Percentiles rank a stretch among this genome's conserved stretches.
Evolutionary conservation across 768 basidiomycete species (phyloP).

Genomic region (Suillus hirtellus): DNA sequence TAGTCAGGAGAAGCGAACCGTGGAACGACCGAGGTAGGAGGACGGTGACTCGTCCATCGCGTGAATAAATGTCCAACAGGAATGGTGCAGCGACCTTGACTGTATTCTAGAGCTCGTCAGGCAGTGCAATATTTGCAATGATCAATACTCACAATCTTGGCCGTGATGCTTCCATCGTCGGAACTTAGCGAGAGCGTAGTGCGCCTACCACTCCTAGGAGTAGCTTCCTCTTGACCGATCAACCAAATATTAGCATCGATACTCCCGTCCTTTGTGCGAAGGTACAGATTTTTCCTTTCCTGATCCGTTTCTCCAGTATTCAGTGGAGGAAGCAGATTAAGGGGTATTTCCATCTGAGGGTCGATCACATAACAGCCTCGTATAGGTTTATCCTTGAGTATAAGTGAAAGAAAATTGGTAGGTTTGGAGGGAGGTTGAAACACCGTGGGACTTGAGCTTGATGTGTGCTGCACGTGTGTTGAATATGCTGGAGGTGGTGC

Average conservation of each 20-base stretch:
- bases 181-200: constrained; percentile 14
- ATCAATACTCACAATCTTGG: constrained; percentile 16
- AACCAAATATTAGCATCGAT: constrained; percentile 28
- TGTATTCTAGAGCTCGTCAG: constrained; percentile 10
- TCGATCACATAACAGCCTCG: constrained; percentile 20
- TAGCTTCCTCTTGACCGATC: constrained; percentile 15
- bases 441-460: not conserved
- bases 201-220: not conserved
- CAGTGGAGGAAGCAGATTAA: constrained; percentile 17
- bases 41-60: constrained; percentile 37
- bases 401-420: constrained; percentile 16
- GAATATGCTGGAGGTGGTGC: constrained; percentile 15
- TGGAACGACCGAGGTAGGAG: constrained; percentile 43
- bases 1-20: constrained; percentile 37
- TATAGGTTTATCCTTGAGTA: constrained; percentile 10
- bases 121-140: not conserved
- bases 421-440: constrained; percentile 10
- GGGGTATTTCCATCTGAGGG: constrained; percentile 17
- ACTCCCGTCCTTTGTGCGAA: constrained; percentile 18
- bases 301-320: constrained; percentile 9
- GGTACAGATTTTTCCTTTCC: constrained; percentile 16
- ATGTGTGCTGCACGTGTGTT: not conserved
- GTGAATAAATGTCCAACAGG: constrained; percentile 12
- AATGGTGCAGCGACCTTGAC: constrained; percentile 19
- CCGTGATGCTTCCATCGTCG: constrained; percentile 14